Evolutionary conservation across 2,329 filamentous ascomycete species (phyloP).

Genomic region (Beauveria bassiana): DNA sequence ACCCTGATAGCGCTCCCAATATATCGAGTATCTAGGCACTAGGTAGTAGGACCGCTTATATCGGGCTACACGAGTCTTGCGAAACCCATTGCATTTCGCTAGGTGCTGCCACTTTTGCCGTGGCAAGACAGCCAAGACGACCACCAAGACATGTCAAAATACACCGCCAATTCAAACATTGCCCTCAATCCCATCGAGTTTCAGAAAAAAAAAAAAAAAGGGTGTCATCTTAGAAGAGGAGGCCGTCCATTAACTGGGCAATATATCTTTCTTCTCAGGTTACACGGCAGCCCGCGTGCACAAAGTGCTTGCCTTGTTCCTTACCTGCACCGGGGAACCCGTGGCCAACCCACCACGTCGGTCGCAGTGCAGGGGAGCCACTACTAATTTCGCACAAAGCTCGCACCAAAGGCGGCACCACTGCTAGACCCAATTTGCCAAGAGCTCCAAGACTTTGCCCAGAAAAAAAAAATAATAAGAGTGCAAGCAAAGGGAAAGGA

Average conservation of each 20-base stretch:
- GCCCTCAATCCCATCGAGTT: not conserved
- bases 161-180: not conserved
- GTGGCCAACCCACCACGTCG: not conserved
- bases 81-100: not conserved
- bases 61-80: not conserved
- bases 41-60: not conserved
- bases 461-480: slow-evolving; percentile 2
- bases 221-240: not conserved
- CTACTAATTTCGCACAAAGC: not conserved
- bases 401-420: slow-evolving; percentile 6
- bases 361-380: not conserved
- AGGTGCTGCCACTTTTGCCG: not conserved
- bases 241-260: not conserved
- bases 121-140: slow-evolving; percentile 1
- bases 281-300: not conserved
- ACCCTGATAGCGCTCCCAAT: not conserved
- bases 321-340: not conserved
- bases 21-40: no score
- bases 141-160: not conserved
- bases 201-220: no score
- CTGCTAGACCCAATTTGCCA: slow-evolving; percentile 9
- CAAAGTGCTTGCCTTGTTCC: not conserved
- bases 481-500: not conserved
- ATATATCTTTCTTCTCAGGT: not conserved
- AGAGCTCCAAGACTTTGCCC: slow-evolving; percentile 8